phyloP scores from a whole-genome alignment of 768 basidiomycete genomes.

The Crucibulum laeve region DNA sequence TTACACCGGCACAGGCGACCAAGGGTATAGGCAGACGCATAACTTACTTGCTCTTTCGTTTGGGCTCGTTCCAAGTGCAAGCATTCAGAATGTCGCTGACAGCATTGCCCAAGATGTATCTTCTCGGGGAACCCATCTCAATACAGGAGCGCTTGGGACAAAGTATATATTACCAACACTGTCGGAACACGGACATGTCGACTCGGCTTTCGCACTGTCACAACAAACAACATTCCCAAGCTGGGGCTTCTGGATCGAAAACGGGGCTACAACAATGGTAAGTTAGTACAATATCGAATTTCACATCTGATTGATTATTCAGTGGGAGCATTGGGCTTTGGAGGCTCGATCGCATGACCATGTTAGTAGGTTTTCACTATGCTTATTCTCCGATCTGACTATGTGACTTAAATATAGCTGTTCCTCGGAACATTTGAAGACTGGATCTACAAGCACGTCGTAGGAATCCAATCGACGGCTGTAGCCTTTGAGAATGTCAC shows the following conservation, averaged over 20 bases:
- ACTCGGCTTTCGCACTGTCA: conserved; percentile 18
- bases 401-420: conserved; percentile 10
- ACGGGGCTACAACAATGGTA: conserved; percentile 24
- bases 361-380: conserved; percentile 10
- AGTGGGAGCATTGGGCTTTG: conserved; percentile 27
- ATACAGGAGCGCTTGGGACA: conserved; percentile 20
- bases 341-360: conserved; percentile 25
- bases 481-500: conserved; percentile 18
- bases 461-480: conserved; percentile 19
- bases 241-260: conserved; percentile 26
- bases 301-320: neutral
- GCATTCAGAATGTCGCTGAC: conserved; percentile 18
- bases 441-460: conserved; percentile 23
- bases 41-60: conserved; percentile 22
- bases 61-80: conserved; percentile 14
- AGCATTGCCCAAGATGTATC: conserved; percentile 18
- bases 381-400: neutral
- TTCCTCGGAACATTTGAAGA: conserved; percentile 28
- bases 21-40: conserved; percentile 24
- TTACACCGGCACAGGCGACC: conserved; percentile 21
- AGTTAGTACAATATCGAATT: neutral
- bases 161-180: conserved; percentile 21
- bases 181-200: conserved; percentile 15
- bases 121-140: conserved; percentile 16
- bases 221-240: conserved; percentile 24